These are phyloP conservation scores for Arthromyces matolae DNA, from an alignment of 768 basidiomycete species.

Conservation along the genomic window DNA sequence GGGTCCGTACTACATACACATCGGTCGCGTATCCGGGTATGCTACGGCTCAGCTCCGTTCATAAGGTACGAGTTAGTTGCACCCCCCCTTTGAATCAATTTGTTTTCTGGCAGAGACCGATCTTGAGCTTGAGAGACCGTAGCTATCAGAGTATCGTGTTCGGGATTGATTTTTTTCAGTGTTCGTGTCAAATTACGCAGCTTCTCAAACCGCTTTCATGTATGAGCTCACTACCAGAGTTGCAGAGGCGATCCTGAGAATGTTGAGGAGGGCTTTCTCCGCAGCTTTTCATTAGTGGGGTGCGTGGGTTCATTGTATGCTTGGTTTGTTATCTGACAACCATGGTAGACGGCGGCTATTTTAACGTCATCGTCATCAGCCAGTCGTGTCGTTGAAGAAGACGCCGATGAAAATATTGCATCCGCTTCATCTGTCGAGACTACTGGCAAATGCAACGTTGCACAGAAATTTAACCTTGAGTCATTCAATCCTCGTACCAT, in stretches of 20 bases:
- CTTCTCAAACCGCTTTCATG: constrained; percentile 10
- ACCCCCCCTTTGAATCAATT: too few relatives aligned
- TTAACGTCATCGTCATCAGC: constrained; percentile 19
- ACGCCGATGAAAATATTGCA: constrained; percentile 5
- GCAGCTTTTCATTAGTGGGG: constrained; percentile 20
- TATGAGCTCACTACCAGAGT: constrained; percentile 16
- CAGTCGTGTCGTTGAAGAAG: constrained; percentile 8
- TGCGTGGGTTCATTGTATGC: constrained; percentile 3
- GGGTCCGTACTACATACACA: too few relatives aligned
- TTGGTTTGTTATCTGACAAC: constrained; percentile 7
- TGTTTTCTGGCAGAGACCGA: too few relatives aligned
- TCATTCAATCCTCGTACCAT: constrained; percentile 24
- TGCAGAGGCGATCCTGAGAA: constrained; percentile 1
- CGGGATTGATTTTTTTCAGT: background rate
- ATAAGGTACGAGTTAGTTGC: too few relatives aligned
- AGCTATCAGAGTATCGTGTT: background rate
- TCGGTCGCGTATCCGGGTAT: too few relatives aligned
- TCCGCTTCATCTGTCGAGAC: background rate
- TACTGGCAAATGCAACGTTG: constrained; percentile 9
- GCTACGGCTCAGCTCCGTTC: too few relatives aligned
- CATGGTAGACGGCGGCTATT: constrained; percentile 12
- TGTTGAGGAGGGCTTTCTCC: constrained; percentile 19
- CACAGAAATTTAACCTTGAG: constrained; percentile 11
- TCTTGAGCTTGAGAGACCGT: too few relatives aligned
- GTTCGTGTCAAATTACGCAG: constrained; percentile 15